Percentiles rank a stretch among this genome's conserved stretches.
phyloP scores from a whole-genome alignment of 2,329 filamentous ascomycete genomes.

The Xylariaceae sp. region DNA sequence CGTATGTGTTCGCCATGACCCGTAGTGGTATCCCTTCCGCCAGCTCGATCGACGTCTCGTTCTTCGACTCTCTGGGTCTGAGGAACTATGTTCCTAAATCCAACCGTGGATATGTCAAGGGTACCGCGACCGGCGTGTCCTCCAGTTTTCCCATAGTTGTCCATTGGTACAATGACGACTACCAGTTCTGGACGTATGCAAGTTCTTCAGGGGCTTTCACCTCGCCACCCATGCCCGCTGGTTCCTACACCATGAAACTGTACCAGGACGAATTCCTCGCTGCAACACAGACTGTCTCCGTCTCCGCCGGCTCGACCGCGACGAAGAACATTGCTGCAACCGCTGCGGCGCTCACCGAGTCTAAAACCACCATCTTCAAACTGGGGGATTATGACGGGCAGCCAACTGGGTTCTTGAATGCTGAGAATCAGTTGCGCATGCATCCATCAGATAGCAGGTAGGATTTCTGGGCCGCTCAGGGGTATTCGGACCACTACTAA shows the following conservation, averaged over 20 bases:
- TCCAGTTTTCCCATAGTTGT: conserved; percentile 46
- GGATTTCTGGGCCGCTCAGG: no score
- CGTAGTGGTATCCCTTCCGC: no score
- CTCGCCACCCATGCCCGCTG: conserved; percentile 54
- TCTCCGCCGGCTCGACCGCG: conserved; percentile 43
- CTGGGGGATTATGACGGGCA: conserved; percentile 55
- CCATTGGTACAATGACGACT: conserved; percentile 51
- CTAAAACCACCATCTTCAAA: conserved; percentile 45
- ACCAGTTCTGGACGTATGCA: conserved; percentile 55
- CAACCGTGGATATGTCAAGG: conserved; percentile 47
- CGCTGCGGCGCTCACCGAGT: conserved; percentile 34
- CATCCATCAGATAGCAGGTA: conserved; percentile 21
- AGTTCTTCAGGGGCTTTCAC: conserved; percentile 44
- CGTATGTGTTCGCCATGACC: conserved; percentile 45
- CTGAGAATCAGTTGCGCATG: conserved; percentile 54
- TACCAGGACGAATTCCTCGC: conserved; percentile 53
- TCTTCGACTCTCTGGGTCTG: conserved; percentile 49
- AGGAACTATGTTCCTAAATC: conserved; percentile 47
- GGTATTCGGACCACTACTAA: no score
- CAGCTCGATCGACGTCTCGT: conserved; percentile 33
- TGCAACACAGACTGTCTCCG: conserved; percentile 40
- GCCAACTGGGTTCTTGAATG: conserved; percentile 52
- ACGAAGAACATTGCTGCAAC: conserved; percentile 43
- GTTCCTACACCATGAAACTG: conserved; percentile 55
- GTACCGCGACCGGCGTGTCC: conserved; percentile 48